Percentiles rank a stretch among this genome's conserved stretches.
Evolutionary conservation across 257 asterid species (phyloP).

Genomic region (Cynanchum wilfordii): DNA sequence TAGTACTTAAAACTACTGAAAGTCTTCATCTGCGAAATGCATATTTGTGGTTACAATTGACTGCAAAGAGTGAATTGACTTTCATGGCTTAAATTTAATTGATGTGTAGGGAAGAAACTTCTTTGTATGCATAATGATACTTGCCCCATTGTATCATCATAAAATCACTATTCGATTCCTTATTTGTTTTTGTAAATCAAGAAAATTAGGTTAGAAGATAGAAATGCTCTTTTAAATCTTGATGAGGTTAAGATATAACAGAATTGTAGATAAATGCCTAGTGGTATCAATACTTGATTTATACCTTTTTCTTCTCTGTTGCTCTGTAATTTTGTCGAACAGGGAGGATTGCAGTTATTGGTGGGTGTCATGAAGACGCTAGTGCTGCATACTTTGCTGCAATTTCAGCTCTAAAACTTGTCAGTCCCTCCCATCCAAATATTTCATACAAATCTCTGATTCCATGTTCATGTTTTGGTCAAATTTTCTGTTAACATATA

Average conservation of each 20-base stretch:
- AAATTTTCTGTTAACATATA: too few species aligned
- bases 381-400: slow-evolving; percentile 98
- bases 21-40: not conserved
- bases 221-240: too few species aligned
- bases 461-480: not conserved
- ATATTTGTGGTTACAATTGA: not conserved
- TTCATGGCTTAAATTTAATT: not conserved
- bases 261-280: too few species aligned
- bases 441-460: too few species aligned
- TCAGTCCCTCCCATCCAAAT: slow-evolving; percentile 33
- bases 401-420: slow-evolving; percentile 89
- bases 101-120: not conserved
- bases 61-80: not conserved
- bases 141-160: not conserved
- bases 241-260: too few species aligned
- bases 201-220: too few species aligned
- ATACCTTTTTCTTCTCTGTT: not conserved
- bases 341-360: slow-evolving; percentile 95
- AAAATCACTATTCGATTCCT: too few species aligned
- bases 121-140: not conserved
- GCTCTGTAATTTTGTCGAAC: slow-evolving; percentile 23
- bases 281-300: too few species aligned
- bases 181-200: too few species aligned
- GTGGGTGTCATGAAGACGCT: slow-evolving; percentile 97
- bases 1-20: not conserved